phyloP scores from a whole-genome alignment of 1,139 yeast species.

The Yamadazyma mexicana region DNA sequence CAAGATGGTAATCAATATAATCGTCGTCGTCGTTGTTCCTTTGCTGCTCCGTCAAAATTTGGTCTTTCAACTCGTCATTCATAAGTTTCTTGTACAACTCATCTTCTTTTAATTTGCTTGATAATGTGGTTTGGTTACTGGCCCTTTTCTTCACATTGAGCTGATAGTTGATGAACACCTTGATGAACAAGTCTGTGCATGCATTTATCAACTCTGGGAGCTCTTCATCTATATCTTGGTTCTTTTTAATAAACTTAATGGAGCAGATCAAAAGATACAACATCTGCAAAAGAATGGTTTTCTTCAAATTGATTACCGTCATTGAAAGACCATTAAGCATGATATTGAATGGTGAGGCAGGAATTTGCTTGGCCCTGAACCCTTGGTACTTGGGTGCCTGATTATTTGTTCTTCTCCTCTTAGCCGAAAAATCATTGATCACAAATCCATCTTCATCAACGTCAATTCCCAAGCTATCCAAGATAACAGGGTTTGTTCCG shows the following conservation, averaged over 20 bases:
- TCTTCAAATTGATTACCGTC: constrained; percentile 47
- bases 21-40: constrained; percentile 35
- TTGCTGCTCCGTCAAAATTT: constrained; percentile 35
- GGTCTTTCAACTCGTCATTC: constrained; percentile 42
- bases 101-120: constrained; percentile 30
- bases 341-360: constrained; percentile 42
- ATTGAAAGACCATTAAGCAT: constrained; percentile 48
- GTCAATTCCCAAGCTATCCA: constrained; percentile 34
- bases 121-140: constrained; percentile 8
- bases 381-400: constrained; percentile 12
- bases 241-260: constrained; percentile 33
- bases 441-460: constrained; percentile 51
- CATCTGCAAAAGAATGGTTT: constrained; percentile 47
- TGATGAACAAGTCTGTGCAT: constrained; percentile 38
- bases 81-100: constrained; percentile 39
- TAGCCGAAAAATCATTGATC: constrained; percentile 47
- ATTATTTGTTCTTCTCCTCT: constrained; percentile 28
- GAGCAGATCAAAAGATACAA: constrained; percentile 43
- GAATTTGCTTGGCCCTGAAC: constrained; percentile 26
- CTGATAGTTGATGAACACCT: constrained; percentile 40
- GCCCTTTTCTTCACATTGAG: constrained; percentile 19
- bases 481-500: constrained; percentile 26
- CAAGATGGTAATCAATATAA: constrained; percentile 17
- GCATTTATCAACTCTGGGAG: constrained; percentile 23
- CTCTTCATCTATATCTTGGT: constrained; percentile 17